Evolutionary conservation across 169 alveolate species (phyloP).

Genomic region (Perkinsus olseni): DNA sequence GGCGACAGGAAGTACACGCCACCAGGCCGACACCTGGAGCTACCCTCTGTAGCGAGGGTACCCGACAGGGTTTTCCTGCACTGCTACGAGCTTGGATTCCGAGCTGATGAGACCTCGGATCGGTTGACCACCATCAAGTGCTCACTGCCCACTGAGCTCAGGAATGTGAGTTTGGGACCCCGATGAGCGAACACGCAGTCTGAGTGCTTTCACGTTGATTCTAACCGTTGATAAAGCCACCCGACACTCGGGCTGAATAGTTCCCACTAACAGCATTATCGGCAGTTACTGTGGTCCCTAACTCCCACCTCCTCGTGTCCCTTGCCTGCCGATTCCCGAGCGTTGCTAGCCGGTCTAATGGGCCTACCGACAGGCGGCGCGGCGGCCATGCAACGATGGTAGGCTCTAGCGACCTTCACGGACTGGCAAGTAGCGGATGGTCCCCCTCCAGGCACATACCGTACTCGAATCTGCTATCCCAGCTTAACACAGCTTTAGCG

Average conservation of each 20-base stretch:
- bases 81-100: neutral
- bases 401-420: neutral
- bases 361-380: neutral
- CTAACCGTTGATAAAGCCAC: too few relatives aligned
- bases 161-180: neutral
- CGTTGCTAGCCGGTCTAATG: neutral
- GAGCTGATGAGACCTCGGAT: neutral
- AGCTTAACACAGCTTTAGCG: neutral
- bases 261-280: too few relatives aligned
- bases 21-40: constrained; percentile 4
- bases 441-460: neutral
- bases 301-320: neutral
- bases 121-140: neutral
- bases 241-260: too few relatives aligned
- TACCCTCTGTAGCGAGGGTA: neutral
- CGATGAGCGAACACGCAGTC: too few relatives aligned
- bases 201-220: too few relatives aligned
- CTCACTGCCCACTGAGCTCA: neutral
- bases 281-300: neutral
- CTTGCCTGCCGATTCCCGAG: neutral
- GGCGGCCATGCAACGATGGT: neutral
- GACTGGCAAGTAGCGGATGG: neutral
- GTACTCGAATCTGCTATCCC: neutral
- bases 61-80: neutral
- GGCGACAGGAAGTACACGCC: constrained; percentile 31